Evolutionary conservation across 1,139 yeast species (phyloP), one percentile per base, ranked within the genome.

Genomic region (Scheffersomyces segobiensis): DNA sequence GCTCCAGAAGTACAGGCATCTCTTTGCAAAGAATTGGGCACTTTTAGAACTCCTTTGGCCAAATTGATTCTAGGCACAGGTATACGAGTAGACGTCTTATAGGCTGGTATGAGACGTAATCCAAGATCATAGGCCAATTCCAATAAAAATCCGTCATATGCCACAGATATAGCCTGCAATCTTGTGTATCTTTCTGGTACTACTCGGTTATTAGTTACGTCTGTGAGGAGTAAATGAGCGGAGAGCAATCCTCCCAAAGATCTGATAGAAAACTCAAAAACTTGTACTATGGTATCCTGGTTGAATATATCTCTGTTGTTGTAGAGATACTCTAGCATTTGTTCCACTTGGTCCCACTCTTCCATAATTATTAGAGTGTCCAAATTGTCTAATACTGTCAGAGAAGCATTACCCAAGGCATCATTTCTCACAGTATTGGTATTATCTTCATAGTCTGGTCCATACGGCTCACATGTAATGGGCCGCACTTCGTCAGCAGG

Each of bases 1-100:
- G 93, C 95, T 0, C 97, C 98, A 0, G 97, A 89, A 0, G 93
- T 83, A 68, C 97, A 92, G 10, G 93, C 93, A 61, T 91, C 96
- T 21, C 76, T 67, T 58, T 83, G 86, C 14, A 81, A 63, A 2
- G 63, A 58, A 10, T 70, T 62, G 0, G 86, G 85, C 0, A 82
- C 80, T 0, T 73, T 75, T 2, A 70, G 68, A 0, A 85, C 76
- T 0, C 93, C 93, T 32, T 73, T 65, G 18, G 74, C 75, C 50
- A 92, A 71, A 67, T 91, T 89, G 7, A 91, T 82, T 61, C 97
- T 75, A 0, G 97, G 93, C 7, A 84, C 79, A 0, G 97, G 97
- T 32, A 92, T 74, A 1, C 86, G 86, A 0, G 87, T 79, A 4
- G 73, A 62, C 8, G 91, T 85, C 49, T 83, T 81, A 68, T 86